These are phyloP conservation scores for Chlorophyllum brunneum DNA, from an alignment of 768 basidiomycete genomes.

Conservation along the genomic window DNA sequence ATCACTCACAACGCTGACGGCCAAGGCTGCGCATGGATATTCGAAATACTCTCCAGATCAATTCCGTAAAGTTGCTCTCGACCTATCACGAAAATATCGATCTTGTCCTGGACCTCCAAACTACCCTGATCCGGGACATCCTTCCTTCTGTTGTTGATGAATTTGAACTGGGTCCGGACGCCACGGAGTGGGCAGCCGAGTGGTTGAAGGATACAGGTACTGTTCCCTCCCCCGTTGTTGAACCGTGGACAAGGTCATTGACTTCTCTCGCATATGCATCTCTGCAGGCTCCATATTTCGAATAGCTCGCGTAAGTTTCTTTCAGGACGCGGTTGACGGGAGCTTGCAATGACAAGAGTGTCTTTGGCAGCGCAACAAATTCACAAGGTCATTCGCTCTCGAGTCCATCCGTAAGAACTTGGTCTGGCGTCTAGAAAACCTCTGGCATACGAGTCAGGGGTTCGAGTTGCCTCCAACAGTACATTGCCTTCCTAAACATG, in stretches of 20 bases:
- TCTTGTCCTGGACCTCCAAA: slow-evolving; percentile 44
- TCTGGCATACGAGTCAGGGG: slow-evolving; percentile 30
- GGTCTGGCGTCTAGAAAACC: slow-evolving; percentile 51
- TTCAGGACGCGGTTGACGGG: slow-evolving; percentile 12
- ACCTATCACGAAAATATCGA: slow-evolving; percentile 49
- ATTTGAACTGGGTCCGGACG: slow-evolving; percentile 43
- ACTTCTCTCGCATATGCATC: slow-evolving; percentile 17
- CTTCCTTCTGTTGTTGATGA: slow-evolving; percentile 60
- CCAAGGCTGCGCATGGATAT: slow-evolving; percentile 27
- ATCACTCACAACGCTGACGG: slow-evolving; percentile 2
- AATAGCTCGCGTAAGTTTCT: slow-evolving; percentile 51
- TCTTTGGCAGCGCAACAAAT: slow-evolving; percentile 56
- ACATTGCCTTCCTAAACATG: slow-evolving; percentile 49
- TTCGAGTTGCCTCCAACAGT: slow-evolving; percentile 32
- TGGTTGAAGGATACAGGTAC: slow-evolving; percentile 68
- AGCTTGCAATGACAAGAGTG: slow-evolving; percentile 7
- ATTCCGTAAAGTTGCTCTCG: slow-evolving; percentile 43
- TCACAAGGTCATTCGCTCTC: slow-evolving; percentile 57
- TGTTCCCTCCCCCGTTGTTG: slow-evolving; percentile 21
- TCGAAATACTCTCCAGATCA: slow-evolving; percentile 37
- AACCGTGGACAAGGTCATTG: neutral
- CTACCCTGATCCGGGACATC: slow-evolving; percentile 50
- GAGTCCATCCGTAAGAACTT: slow-evolving; percentile 54
- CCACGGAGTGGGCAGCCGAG: slow-evolving; percentile 48
- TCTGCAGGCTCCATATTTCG: slow-evolving; percentile 53